Conservation (phyloP, 2,329 filamentous ascomycete genomes). For the Aaosphaeria pasadenensis region DNA sequence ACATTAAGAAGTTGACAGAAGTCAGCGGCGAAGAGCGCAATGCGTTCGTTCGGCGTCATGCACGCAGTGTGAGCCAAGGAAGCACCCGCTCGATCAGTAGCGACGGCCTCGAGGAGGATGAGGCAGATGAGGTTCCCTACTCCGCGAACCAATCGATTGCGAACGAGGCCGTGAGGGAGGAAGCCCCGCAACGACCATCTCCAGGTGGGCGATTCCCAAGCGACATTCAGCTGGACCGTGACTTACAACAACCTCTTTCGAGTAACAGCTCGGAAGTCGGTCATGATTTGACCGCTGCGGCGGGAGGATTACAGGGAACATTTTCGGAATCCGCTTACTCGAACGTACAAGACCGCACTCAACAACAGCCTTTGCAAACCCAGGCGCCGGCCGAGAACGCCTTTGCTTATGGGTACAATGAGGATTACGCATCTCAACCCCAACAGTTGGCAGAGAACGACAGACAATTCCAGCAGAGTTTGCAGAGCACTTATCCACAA, state of each 20-base stretch:
- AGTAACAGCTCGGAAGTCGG: slow-evolving; percentile 72
- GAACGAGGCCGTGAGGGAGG: slow-evolving; percentile 32
- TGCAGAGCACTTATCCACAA: slow-evolving; percentile 9
- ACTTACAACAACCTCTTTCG: slow-evolving; percentile 79
- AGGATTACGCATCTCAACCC: slow-evolving; percentile 10
- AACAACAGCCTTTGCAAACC: background rate
- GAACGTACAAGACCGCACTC: slow-evolving; percentile 1
- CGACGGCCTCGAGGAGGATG: slow-evolving; percentile 47
- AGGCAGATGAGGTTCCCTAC: slow-evolving; percentile 64
- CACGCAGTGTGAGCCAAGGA: slow-evolving; percentile 69
- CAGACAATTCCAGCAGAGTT: background rate
- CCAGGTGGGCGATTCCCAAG: slow-evolving; percentile 97
- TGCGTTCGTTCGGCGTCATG: slow-evolving; percentile 80
- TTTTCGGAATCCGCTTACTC: slow-evolving; percentile 11
- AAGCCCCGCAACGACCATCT: slow-evolving; percentile 64
- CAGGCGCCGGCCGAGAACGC: slow-evolving; percentile 1
- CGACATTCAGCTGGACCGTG: slow-evolving; percentile 83
- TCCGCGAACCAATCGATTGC: slow-evolving; percentile 55
- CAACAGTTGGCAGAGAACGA: slow-evolving; percentile 5
- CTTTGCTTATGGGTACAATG: slow-evolving; percentile 10
- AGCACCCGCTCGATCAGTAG: slow-evolving; percentile 52
- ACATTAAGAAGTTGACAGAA: slow-evolving; percentile 86
- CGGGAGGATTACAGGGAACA: slow-evolving; percentile 51
- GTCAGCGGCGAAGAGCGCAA: slow-evolving; percentile 84
- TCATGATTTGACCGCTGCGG: slow-evolving; percentile 58